Conservation (phyloP, 2,329 filamentous ascomycete species). For the Chrysosporium queenslandicum region DNA sequence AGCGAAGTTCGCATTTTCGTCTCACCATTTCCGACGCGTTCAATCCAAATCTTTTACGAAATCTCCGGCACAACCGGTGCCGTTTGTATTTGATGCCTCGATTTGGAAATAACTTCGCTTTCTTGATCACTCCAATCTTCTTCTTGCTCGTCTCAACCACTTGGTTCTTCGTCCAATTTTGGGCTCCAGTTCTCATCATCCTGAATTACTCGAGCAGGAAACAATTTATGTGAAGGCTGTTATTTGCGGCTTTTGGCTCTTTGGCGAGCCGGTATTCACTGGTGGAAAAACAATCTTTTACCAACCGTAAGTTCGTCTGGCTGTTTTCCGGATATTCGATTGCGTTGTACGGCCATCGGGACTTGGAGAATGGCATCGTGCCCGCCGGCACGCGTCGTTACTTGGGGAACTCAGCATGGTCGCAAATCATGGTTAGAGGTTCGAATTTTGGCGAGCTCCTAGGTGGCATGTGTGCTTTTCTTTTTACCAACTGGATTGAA, state of each 20-base stretch:
- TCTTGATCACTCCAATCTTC: constrained; percentile 8
- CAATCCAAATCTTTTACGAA: constrained; percentile 2
- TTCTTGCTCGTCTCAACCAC: not conserved
- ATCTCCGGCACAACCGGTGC: not conserved
- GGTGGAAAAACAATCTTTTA: constrained; percentile 3
- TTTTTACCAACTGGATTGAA: constrained; percentile 3
- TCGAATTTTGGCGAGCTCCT: constrained; percentile 3
- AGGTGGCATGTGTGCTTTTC: not conserved
- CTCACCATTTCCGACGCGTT: not conserved
- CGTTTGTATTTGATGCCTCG: constrained; percentile 2
- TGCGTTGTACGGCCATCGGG: constrained; percentile 1
- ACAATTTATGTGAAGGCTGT: constrained; percentile 3
- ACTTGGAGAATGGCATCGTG: constrained; percentile 6
- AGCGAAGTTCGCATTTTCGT: not conserved
- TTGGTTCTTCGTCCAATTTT: constrained; percentile 3
- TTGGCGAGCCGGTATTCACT: not conserved
- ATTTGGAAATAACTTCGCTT: constrained; percentile 5
- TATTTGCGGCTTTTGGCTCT: constrained; percentile 4
- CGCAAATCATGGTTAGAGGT: constrained; percentile 2
- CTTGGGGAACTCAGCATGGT: constrained; percentile 7
- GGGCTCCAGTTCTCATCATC: not conserved
- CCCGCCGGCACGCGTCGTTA: constrained; percentile 4
- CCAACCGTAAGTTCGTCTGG: constrained; percentile 1
- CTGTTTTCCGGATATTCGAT: constrained; percentile 1
- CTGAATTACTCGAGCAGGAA: not conserved